Conservation (phyloP, 129 eudicot species). For the Pittosporum tobira region DNA sequence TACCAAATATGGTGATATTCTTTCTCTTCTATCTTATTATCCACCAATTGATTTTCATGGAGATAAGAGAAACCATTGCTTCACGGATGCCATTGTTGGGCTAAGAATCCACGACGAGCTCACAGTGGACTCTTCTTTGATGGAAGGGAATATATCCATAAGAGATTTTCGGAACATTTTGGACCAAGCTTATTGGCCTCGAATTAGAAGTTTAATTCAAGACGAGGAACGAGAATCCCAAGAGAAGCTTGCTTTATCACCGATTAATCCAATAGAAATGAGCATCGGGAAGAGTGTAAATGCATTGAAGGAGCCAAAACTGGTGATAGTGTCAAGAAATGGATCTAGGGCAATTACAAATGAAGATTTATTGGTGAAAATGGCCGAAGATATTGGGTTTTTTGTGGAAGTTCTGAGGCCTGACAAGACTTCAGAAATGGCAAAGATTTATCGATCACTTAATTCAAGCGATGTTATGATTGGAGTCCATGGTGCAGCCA, state of each 20-base stretch:
- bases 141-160: slow-evolving; percentile 49
- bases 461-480: slow-evolving; percentile 88
- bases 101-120: slow-evolving; percentile 82
- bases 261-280: slow-evolving; percentile 12
- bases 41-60: slow-evolving; percentile 60
- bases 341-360: slow-evolving; percentile 82
- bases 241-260: slow-evolving; percentile 2
- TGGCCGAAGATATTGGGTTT: slow-evolving; percentile 68
- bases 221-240: slow-evolving; percentile 53
- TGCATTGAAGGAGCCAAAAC: slow-evolving; percentile 40
- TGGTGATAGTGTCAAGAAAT: slow-evolving; percentile 65
- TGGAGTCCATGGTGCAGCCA: slow-evolving; percentile 99
- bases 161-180: slow-evolving; percentile 63
- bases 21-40: slow-evolving; percentile 66
- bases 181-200: slow-evolving; percentile 66
- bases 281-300: background rate
- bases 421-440: slow-evolving; percentile 53
- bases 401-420: slow-evolving; percentile 59
- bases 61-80: slow-evolving; percentile 78
- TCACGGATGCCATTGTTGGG: slow-evolving; percentile 73
- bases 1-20: slow-evolving; percentile 60
- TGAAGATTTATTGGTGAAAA: slow-evolving; percentile 45
- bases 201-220: slow-evolving; percentile 44
- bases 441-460: slow-evolving; percentile 55
- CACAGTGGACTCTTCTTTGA: slow-evolving; percentile 42